Percentiles rank a stretch among this genome's conserved stretches.
These are phyloP conservation scores for Phytophthora gonapodyides DNA, from an alignment of 352 stramenopile species.

Conservation along the genomic window DNA sequence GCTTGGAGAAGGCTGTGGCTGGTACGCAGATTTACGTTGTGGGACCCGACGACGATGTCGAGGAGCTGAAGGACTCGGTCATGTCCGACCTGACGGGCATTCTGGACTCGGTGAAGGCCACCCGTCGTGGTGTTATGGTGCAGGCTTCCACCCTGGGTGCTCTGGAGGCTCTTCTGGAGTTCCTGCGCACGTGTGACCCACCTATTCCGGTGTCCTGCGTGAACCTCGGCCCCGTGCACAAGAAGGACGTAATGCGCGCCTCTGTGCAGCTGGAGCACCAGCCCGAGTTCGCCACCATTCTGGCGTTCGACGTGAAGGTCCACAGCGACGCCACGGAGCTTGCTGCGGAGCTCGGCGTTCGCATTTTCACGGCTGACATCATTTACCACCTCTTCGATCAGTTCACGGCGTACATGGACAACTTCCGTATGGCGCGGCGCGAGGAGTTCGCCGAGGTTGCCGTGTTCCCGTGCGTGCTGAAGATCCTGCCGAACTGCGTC, in stretches of 20 bases:
- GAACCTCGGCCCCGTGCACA: constrained; percentile 98
- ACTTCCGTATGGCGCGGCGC: constrained; percentile 91
- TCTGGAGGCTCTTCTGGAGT: constrained; percentile 98
- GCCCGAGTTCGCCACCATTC: constrained; percentile 96
- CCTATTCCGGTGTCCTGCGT: constrained; percentile 95
- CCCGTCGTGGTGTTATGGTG: constrained; percentile 97
- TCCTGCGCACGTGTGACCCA: constrained; percentile 94
- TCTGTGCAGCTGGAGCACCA: constrained; percentile 99
- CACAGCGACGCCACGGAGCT: constrained; percentile 93
- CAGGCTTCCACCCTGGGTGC: constrained; percentile 99
- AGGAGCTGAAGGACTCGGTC: constrained; percentile 97
- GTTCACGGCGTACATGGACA: constrained; percentile 98
- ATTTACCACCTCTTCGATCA: constrained; percentile 99
- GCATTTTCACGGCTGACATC: constrained; percentile 99
- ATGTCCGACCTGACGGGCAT: constrained; percentile 97
- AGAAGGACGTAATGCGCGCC: constrained; percentile 98
- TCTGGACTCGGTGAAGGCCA: constrained; percentile 95
- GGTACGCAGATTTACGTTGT: constrained; percentile 98
- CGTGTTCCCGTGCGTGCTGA: constrained; percentile 95
- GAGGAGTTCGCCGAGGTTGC: constrained; percentile 93
- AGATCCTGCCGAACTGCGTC: constrained; percentile 98
- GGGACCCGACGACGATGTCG: constrained; percentile 96
- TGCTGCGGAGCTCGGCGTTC: constrained; percentile 93
- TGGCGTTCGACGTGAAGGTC: constrained; percentile 99
- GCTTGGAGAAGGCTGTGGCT: constrained; percentile 98